Percentiles rank a stretch among this genome's conserved stretches.
Conservation (phyloP, 2,329 filamentous ascomycete genomes). For the Gliomastix tumulicola region DNA sequence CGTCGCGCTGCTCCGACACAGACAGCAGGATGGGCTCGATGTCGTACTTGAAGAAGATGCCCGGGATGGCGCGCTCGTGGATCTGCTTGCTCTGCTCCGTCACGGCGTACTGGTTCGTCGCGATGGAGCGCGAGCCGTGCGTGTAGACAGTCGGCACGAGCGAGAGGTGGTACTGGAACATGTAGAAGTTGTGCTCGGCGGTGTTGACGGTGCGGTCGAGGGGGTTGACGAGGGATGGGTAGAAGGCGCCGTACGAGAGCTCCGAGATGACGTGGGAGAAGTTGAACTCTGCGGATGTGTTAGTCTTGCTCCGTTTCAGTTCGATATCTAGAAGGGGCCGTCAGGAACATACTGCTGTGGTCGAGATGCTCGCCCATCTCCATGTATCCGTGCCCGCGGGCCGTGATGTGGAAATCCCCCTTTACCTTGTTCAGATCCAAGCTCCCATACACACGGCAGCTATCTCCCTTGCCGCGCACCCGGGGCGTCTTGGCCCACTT, state of each 20-base stretch:
- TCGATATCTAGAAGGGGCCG: too few species aligned
- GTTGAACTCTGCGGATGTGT: slow-evolving; percentile 66
- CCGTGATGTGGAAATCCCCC: slow-evolving; percentile 96
- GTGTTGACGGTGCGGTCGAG: slow-evolving; percentile 83
- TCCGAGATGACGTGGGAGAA: slow-evolving; percentile 96
- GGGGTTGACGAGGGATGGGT: slow-evolving; percentile 87
- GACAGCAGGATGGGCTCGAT: slow-evolving; percentile 91
- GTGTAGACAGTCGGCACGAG: slow-evolving; percentile 93
- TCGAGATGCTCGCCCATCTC: slow-evolving; percentile 74
- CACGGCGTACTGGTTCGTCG: slow-evolving; percentile 97
- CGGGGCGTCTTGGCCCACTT: slow-evolving; percentile 72
- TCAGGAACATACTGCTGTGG: slow-evolving; percentile 57
- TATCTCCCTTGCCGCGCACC: slow-evolving; percentile 54
- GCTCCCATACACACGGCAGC: slow-evolving; percentile 84
- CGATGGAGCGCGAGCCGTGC: slow-evolving; percentile 59
- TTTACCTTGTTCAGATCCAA: slow-evolving; percentile 94
- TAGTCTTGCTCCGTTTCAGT: slow-evolving; percentile 10
- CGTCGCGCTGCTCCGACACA: slow-evolving; percentile 73
- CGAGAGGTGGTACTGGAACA: slow-evolving; percentile 96
- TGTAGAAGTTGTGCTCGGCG: slow-evolving; percentile 83
- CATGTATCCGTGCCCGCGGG: slow-evolving; percentile 88
- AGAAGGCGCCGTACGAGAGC: slow-evolving; percentile 94
- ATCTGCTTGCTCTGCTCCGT: slow-evolving; percentile 76
- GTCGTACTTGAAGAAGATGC: slow-evolving; percentile 97
- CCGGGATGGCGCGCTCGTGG: slow-evolving; percentile 66